Conservation (phyloP, 2,329 filamentous ascomycete genomes). For the Penicillium sp. region DNA sequence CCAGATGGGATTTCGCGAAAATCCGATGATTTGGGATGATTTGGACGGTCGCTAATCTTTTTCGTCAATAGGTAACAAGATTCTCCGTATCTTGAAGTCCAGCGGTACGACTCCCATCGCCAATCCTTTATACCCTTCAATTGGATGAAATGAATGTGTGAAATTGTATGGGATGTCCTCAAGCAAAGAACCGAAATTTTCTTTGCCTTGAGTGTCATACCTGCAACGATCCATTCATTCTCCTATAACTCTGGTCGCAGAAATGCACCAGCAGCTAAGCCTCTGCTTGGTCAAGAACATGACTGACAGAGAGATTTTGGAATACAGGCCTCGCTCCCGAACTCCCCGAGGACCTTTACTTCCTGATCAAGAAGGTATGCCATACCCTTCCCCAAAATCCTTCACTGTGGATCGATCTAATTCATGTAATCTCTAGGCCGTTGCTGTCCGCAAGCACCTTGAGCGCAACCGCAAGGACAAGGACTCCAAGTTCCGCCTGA, state of each 20-base stretch:
- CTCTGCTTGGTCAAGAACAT: conserved; percentile 76
- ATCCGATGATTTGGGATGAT: no score
- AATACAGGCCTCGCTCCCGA: conserved; percentile 94
- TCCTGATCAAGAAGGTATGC: conserved; percentile 98
- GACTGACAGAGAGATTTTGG: conserved; percentile 87
- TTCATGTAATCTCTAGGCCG: conserved; percentile 60
- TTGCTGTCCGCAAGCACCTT: conserved; percentile 99
- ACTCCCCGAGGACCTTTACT: conserved; percentile 99
- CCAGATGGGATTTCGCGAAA: background rate
- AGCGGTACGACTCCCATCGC: conserved; percentile 68
- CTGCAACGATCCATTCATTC: conserved; percentile 9
- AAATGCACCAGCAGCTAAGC: conserved; percentile 53
- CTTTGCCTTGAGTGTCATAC: background rate
- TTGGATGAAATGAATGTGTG: conserved; percentile 25
- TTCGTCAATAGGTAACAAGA: conserved; percentile 82
- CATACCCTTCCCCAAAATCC: background rate
- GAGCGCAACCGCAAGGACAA: conserved; percentile 99
- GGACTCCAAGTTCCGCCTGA: conserved; percentile 99
- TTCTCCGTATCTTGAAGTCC: conserved; percentile 97
- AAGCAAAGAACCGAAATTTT: background rate
- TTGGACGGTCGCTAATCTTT: conserved; percentile 39
- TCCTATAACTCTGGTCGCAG: conserved; percentile 25
- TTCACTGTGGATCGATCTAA: background rate
- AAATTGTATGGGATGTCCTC: conserved; percentile 8
- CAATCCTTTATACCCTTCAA: conserved; percentile 17